A percentile compares a stretch with the other conserved stretches of the same genome.
These are phyloP conservation scores for Hermanozyma aechmeae DNA, from an alignment of 805 yeast species.

Conservation along the genomic window DNA sequence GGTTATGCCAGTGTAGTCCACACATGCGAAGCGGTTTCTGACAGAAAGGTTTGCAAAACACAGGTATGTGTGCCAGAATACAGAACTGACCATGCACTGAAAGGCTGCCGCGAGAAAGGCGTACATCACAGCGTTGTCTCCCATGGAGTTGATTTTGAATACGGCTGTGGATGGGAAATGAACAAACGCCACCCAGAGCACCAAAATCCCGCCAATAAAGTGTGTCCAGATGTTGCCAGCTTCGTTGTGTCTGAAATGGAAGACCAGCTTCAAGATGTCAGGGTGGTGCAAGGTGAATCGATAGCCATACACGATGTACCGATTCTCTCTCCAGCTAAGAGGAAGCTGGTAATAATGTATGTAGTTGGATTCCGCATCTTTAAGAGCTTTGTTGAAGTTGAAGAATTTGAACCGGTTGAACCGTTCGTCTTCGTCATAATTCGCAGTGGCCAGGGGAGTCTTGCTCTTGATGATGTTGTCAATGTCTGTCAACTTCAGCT, in stretches of 20 bases:
- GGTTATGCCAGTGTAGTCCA: constrained; percentile 93
- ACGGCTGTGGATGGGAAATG: constrained; percentile 58
- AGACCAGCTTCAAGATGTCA: constrained; percentile 52
- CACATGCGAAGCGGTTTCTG: constrained; percentile 77
- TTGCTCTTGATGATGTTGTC: constrained; percentile 26
- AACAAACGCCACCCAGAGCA: constrained; percentile 45
- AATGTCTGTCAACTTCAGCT: constrained; percentile 28
- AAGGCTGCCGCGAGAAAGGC: constrained; percentile 64
- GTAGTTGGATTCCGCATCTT: constrained; percentile 31
- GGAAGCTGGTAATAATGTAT: constrained; percentile 85
- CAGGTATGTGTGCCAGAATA: constrained; percentile 86
- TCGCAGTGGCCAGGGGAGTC: constrained; percentile 19
- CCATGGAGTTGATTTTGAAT: constrained; percentile 33
- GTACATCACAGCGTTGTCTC: constrained; percentile 43
- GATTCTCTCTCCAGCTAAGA: constrained; percentile 87
- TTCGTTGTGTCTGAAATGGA: constrained; percentile 67
- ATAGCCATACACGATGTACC: constrained; percentile 76
- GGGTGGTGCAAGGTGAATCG: constrained; percentile 62
- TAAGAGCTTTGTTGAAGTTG: constrained; percentile 31
- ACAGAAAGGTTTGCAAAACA: constrained; percentile 56
- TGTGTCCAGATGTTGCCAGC: constrained; percentile 93
- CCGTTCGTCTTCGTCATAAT: constrained; percentile 18
- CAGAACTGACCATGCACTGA: constrained; percentile 70
- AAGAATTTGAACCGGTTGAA: constrained; percentile 24
- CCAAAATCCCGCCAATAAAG: constrained; percentile 52